Evolutionary conservation across 2,329 filamentous ascomycete genomes (phyloP), one percentile per base, ranked within the genome.

Genomic region (Chaetomiaceae sp.): DNA sequence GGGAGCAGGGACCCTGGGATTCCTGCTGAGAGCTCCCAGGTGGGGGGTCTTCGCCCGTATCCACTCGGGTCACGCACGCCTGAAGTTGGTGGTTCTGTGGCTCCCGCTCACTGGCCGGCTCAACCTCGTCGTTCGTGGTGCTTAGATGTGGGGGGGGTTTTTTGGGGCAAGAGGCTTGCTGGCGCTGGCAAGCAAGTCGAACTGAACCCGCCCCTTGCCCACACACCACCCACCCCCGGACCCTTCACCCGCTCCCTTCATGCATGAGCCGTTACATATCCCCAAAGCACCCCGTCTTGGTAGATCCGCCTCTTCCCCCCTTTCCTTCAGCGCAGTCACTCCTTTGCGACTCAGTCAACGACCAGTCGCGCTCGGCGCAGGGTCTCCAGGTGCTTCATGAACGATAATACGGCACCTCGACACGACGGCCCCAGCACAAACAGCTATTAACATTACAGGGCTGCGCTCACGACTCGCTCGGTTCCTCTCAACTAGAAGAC

Each of bases 281-380:
- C 46, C 50, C 48, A 42, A 50, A 38, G 7, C 45, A 43, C 40
- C 49, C 49, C 49, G 46, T 47, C 46, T 14, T 47, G 40, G 45
- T 42, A 29, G 47, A 50, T 48, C 45, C 42, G 29, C 27, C 38
- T 39, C 42, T 24, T 24, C 22, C 22, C 9, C 22, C 22, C 45
- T 41, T 46, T 46, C 49, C 22, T 24, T 24, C 48, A 48, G 50
- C 52, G 48, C 56, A 56, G 56, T 58, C 56, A 58, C 45, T 58
- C 56, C 29, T 58, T 58, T 58, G 53, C 54, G 53, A 54, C 54
- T 50, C 45, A 48, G 48, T 52, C 48, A 38, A 54, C 51, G 48
- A 50, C 51, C 51, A 47, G 56, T 54, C 53, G 56, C 56, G 49
- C 53, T 54, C 55, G 56, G 56, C 56, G 56, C 54, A 56, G 38